A percentile compares a stretch with the other conserved stretches of the same genome.
These are phyloP conservation scores for Botrytis squamosa DNA, from an alignment of 2,329 filamentous ascomycete genomes.

Conservation along the genomic window DNA sequence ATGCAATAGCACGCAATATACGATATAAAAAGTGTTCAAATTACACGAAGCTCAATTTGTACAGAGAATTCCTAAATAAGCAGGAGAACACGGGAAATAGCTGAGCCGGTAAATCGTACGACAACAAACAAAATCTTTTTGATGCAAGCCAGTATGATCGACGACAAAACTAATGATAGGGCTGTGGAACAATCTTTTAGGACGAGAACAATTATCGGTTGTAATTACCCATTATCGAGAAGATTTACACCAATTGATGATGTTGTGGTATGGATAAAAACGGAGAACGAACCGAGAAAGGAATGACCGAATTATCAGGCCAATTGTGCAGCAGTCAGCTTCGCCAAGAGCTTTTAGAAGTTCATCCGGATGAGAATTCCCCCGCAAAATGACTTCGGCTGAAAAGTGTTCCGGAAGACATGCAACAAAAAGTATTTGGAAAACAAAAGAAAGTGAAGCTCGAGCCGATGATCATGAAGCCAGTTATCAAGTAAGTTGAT, in stretches of 20 bases:
- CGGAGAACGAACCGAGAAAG: neutral
- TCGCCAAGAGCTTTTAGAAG: slow-evolving; percentile 12
- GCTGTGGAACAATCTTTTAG: neutral
- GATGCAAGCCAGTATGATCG: neutral
- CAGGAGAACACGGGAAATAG: neutral
- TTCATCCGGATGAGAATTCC: slow-evolving; percentile 19
- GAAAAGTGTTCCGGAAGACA: slow-evolving; percentile 22
- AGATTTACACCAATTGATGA: neutral
- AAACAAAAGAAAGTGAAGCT: neutral
- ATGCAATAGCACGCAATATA: neutral
- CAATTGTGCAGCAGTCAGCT: slow-evolving; percentile 14
- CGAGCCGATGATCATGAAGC: neutral
- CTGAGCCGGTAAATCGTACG: neutral
- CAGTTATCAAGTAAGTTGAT: neutral
- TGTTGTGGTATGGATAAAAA: slow-evolving; percentile 1
- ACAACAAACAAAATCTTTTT: neutral
- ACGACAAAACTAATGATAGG: neutral
- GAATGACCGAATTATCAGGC: slow-evolving; percentile 1
- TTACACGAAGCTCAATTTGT: neutral
- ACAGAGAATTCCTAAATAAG: neutral
- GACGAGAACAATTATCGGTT: neutral
- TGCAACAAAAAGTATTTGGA: slow-evolving; percentile 12
- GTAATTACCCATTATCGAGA: neutral
- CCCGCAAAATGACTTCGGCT: slow-evolving; percentile 15
- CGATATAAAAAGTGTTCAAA: neutral